phyloP scores from a whole-genome alignment of 2,329 filamentous ascomycete species.

The Trichophyton simii region DNA sequence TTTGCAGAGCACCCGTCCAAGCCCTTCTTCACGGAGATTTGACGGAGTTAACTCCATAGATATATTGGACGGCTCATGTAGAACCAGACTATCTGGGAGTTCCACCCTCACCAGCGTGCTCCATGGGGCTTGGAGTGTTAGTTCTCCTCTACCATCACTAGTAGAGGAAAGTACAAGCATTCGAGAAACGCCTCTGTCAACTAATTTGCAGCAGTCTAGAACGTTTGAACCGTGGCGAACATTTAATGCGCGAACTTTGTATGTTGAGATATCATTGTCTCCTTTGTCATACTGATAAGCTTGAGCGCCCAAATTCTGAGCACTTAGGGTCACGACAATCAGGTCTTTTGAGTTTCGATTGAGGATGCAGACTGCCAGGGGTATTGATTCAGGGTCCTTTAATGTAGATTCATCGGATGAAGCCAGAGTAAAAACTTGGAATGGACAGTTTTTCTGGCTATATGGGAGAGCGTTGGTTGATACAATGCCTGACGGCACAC shows the following conservation, averaged over 20 bases:
- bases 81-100: conserved; percentile 45
- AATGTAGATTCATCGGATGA: conserved; percentile 28
- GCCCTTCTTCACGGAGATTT: conserved; percentile 42
- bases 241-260: conserved; percentile 20
- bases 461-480: conserved; percentile 20
- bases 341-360: conserved; percentile 56
- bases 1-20: conserved; percentile 35
- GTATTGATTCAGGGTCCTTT: conserved; percentile 22
- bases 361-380: conserved; percentile 49
- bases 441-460: conserved; percentile 18
- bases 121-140: conserved; percentile 67
- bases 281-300: conserved; percentile 16
- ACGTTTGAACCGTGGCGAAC: conserved; percentile 53
- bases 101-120: conserved; percentile 55
- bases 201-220: conserved; percentile 58
- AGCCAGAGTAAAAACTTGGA: conserved; percentile 52
- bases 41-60: conserved; percentile 42
- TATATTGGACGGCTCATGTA: conserved; percentile 49
- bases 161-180: conserved; percentile 59
- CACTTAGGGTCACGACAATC: conserved; percentile 28
- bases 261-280: conserved; percentile 3
- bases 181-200: conserved; percentile 53
- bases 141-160: conserved; percentile 49
- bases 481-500: conserved; percentile 45
- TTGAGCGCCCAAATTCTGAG: conserved; percentile 2